phyloP scores from a whole-genome alignment of 176 grass and related monocot genomes.

The Carex kokanica region DNA sequence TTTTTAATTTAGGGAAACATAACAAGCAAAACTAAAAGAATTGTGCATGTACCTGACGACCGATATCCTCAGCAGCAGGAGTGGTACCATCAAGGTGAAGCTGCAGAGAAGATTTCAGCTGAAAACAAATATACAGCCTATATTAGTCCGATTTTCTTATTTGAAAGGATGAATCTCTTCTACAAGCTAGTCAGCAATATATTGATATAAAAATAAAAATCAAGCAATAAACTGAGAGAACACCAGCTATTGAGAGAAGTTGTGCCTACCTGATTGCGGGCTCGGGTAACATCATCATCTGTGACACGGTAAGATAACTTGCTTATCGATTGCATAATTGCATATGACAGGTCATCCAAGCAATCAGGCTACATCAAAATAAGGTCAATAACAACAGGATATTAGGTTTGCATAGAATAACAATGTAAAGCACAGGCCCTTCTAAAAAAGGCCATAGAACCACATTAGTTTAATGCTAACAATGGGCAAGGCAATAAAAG shows the following conservation, averaged over 20 bases:
- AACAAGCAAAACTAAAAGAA: constrained; percentile 5
- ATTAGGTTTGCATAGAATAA: neutral
- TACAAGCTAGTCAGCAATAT: constrained; percentile 22
- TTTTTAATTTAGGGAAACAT: neutral
- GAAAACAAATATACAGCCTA: constrained; percentile 28
- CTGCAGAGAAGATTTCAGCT: constrained; percentile 98
- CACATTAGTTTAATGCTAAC: constrained; percentile 1
- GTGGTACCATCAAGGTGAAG: constrained; percentile 92
- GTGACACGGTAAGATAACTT: constrained; percentile 88
- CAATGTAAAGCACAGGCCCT: constrained; percentile 12
- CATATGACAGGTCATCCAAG: constrained; percentile 94
- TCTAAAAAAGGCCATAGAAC: neutral
- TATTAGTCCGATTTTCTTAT: neutral
- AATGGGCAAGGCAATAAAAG: neutral
- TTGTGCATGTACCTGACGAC: constrained; percentile 67
- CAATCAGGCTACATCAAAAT: constrained; percentile 63
- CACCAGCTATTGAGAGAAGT: neutral
- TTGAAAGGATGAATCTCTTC: neutral
- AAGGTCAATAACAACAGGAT: constrained; percentile 7
- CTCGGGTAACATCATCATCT: constrained; percentile 96
- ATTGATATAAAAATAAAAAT: constrained; percentile 16
- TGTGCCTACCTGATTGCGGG: constrained; percentile 82
- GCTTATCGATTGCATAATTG: constrained; percentile 95
- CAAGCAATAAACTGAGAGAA: neutral
- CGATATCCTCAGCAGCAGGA: constrained; percentile 91